Evolutionary conservation across 495 filamentous ascomycete species (phyloP), one percentile per base, ranked within the genome.

Genomic region (Aspergillus sparsus): DNA sequence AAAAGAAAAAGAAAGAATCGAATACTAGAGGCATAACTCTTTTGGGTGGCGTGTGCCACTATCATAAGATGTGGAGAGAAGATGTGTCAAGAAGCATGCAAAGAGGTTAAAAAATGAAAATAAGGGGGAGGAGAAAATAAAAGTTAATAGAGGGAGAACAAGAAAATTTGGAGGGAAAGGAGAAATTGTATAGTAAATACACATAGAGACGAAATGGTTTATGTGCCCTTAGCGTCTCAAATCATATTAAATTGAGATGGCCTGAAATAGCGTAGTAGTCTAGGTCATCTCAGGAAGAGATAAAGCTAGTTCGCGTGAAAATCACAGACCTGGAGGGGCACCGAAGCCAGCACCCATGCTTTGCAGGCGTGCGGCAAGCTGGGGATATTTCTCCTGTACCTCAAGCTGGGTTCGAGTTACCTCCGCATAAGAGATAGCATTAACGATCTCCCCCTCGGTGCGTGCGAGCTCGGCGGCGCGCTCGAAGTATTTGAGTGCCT

Each of bases 381-480:
- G 87, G n/a, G 94, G 94, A 69, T 98, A 98, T 75, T 96, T 95
- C 78, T 97, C 90, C 77, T 97, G 93, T 13, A 98, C 94, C 79
- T 97, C 90, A 41, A 99, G 82, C 77, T 99, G 94, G 56, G 95
- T 98, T 61, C 95, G 82, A 49, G 94, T 98, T 18, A 95, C 94
- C 75, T 99, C 94, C 12, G 94, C 94, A 72, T 99, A 99, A 12
- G 91, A 96, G 34, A 99, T 83, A 10, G 94, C 94, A 62, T 98
- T 99, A 63, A 98, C 83, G 53, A 98, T 90, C 77, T 99, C 94
- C 49, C 89, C 91, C 66, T 97, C 93, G 1, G 94, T 99, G 51
- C 94, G 80, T n/a, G 92, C 92, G 34, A 99, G 86, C 77, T 96
- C 91, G 11, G 94, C 94, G 2, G 94, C 94, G 34, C 90, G 87